Conservation (phyloP, 2,329 filamentous ascomycete species). For the Monosporascus sp. region DNA sequence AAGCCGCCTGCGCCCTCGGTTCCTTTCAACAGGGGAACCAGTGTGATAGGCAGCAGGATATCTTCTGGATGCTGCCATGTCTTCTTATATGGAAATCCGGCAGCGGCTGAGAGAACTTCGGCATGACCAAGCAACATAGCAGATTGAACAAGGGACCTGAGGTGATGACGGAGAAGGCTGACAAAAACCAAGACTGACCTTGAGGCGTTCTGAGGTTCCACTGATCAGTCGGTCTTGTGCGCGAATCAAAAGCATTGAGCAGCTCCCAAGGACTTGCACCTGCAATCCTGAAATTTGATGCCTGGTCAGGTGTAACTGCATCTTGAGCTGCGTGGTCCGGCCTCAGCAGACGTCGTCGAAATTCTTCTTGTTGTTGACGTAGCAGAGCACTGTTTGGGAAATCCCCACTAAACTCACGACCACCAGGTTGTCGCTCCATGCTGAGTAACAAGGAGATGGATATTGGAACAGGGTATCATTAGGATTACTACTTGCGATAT, state of each 20-base stretch:
- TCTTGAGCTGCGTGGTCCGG: slow-evolving; percentile 11
- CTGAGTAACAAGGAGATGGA: not conserved
- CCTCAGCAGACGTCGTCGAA: slow-evolving; percentile 16
- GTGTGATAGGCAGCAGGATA: not conserved
- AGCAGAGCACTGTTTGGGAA: slow-evolving; percentile 7
- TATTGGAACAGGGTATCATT: not conserved
- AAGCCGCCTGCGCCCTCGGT: not conserved
- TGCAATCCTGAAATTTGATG: slow-evolving; percentile 1
- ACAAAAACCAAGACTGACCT: slow-evolving; percentile 11
- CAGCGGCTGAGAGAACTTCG: not conserved
- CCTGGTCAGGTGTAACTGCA: not conserved
- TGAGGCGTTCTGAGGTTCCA: slow-evolving; percentile 18
- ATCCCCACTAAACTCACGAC: slow-evolving; percentile 1
- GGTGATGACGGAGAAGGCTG: not conserved
- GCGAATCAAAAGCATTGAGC: slow-evolving; percentile 1
- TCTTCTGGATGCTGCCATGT: not conserved
- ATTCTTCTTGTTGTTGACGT: slow-evolving; percentile 17
- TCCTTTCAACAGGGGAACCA: not conserved
- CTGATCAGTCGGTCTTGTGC: slow-evolving; percentile 8
- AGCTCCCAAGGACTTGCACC: slow-evolving; percentile 1
- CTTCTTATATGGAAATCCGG: not conserved
- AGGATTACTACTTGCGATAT: not conserved
- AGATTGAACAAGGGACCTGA: not conserved
- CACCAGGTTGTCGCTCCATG: slow-evolving; percentile 11
- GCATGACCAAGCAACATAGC: not conserved